These are phyloP conservation scores for Catunica adiposa DNA, from an alignment of 2,329 filamentous ascomycete species.

Conservation along the genomic window DNA sequence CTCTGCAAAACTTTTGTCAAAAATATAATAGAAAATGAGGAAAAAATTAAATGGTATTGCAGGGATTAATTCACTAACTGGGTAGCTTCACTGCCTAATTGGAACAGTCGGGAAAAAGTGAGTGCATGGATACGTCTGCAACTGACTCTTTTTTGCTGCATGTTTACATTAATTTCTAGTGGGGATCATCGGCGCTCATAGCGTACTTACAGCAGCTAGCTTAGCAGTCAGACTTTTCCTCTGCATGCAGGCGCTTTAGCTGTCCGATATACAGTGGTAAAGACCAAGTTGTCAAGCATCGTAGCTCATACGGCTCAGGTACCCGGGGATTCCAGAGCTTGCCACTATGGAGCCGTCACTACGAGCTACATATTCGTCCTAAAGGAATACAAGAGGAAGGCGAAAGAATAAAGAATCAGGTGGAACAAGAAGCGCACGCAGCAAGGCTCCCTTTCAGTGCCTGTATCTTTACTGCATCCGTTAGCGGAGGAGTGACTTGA, in stretches of 20 bases:
- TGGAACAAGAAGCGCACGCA: neutral
- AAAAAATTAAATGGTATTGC: neutral
- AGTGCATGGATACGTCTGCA: neutral
- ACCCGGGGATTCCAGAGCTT: neutral
- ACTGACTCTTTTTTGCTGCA: neutral
- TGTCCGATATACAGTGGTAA: too few relatives aligned
- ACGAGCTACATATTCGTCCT: neutral
- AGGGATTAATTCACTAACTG: neutral
- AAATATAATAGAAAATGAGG: neutral
- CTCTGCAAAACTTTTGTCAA: neutral
- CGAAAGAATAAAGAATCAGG: neutral
- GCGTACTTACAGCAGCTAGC: neutral
- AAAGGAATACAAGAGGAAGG: neutral
- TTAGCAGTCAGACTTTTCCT: neutral
- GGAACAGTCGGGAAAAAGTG: conserved; percentile 1
- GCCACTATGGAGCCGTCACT: neutral
- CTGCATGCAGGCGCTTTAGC: neutral
- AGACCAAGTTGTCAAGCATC: too few relatives aligned
- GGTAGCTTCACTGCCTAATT: conserved; percentile 6
- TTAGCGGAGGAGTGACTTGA: neutral
- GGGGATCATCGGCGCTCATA: neutral
- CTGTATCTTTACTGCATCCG: neutral
- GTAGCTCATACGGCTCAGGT: too few relatives aligned
- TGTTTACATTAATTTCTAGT: neutral
- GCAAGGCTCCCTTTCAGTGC: neutral